Evolutionary conservation across 371 early-diverging fungal species (phyloP).

Genomic region (Coemansia linderi): DNA sequence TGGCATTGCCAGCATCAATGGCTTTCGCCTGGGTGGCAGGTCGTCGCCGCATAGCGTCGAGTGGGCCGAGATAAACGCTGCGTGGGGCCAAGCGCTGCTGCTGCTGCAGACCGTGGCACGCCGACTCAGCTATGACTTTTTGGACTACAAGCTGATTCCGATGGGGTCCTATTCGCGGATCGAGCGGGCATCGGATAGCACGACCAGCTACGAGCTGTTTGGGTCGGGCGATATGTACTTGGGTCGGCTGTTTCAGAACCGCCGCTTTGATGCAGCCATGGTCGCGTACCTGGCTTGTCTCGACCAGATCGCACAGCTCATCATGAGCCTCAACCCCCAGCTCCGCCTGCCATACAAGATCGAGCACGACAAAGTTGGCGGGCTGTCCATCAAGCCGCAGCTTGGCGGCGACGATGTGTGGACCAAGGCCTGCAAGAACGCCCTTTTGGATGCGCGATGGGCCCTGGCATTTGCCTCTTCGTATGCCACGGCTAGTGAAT

Average conservation of each 20-base stretch:
- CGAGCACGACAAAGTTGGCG: constrained; percentile 87
- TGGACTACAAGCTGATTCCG: constrained; percentile 80
- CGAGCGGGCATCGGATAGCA: constrained; percentile 68
- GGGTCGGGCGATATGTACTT: constrained; percentile 85
- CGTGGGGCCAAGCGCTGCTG: constrained; percentile 88
- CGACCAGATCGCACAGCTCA: constrained; percentile 81
- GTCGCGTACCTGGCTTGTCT: constrained; percentile 87
- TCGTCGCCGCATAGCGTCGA: constrained; percentile 71
- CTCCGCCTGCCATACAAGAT: constrained; percentile 84
- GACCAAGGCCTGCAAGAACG: constrained; percentile 89
- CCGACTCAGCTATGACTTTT: constrained; percentile 78
- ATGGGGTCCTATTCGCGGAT: constrained; percentile 92
- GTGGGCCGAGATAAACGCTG: constrained; percentile 97
- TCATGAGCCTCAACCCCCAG: constrained; percentile 65
- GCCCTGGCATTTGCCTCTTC: constrained; percentile 72
- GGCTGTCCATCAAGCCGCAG: constrained; percentile 79
- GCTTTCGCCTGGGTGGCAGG: constrained; percentile 85
- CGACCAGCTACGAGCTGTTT: constrained; percentile 78
- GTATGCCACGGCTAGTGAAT: constrained; percentile 4
- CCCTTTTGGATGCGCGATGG: constrained; percentile 86
- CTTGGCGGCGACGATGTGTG: constrained; percentile 88
- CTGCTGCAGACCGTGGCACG: constrained; percentile 85
- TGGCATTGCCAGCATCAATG: constrained; percentile 90
- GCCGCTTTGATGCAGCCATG: constrained; percentile 89
- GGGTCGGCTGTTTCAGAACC: constrained; percentile 80